Evolutionary conservation across 148 eudicot species (phyloP), one percentile per base, ranked within the genome.

Genomic region (Linanthus parryae): DNA sequence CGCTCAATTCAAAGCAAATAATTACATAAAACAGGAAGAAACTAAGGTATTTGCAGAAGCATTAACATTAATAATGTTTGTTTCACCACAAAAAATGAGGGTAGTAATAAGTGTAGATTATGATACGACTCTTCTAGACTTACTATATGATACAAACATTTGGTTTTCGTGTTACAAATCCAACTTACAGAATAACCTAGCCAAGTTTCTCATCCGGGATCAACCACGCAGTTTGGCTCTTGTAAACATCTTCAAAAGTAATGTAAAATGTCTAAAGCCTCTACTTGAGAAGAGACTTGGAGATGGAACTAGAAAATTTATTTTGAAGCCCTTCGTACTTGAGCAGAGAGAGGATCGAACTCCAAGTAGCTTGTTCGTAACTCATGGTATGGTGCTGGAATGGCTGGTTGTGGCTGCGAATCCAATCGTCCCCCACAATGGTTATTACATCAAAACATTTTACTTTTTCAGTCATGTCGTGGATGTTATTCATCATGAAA

Each of bases 351-450:
- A 86, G 80, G 52, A 86, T 72, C 9, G 80, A 79, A 59, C 86
- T 82, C 95, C 95, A 86, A 8, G 95, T 79, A 12, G 90, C 83
- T 56, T 84, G 49, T 71, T 86, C 84, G 22, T 79, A 86, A 40
- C 48, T 75, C 95, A 82, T 82, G 0, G 82, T 90, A 0, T 79
- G 70, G 62, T 80, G 86, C 44, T 86, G 95, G 57, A 82, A 82
- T 19, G 77, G 79, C 71, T 82, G 56, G 24, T 79, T 86, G 47
- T 62, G 95, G 69, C 73, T 79, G 52, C 77, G 72, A 54, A 86
- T 79, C 90, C 89, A 86, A 18, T 74, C 80, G 39, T 74, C 85
- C 7, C 90, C 90, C 34, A 86, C 65, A 16, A 74, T 69, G 22
- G 64, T 67, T 59, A 82, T 63, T n/a, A 86, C 78, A 47, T 86